Conservation (phyloP, 176 grass and related monocot species). For the Coix lacrymajobi region DNA sequence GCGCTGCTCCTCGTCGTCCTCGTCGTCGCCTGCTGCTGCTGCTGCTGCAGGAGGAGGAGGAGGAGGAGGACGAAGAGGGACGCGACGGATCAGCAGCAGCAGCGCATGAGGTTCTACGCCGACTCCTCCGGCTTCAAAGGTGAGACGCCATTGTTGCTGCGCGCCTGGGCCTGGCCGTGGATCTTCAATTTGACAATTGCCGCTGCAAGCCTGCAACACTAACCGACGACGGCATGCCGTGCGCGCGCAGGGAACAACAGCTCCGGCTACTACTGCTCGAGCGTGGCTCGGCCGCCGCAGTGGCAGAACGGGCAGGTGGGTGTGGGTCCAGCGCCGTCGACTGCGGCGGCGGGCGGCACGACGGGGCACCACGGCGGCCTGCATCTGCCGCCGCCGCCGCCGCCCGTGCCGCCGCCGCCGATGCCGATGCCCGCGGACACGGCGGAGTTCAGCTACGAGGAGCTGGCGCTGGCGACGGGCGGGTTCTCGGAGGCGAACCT, state of each 20-base stretch:
- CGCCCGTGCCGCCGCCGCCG: background rate
- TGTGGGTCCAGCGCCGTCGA: background rate
- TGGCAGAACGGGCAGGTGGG: background rate
- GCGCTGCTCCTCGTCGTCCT: slow-evolving; percentile 21
- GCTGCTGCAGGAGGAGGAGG: background rate
- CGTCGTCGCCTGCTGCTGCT: slow-evolving; percentile 13
- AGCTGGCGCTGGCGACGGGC: slow-evolving; percentile 39
- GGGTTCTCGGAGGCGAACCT: slow-evolving; percentile 44
- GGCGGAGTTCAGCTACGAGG: slow-evolving; percentile 43
- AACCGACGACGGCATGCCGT: background rate
- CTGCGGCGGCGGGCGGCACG: background rate
- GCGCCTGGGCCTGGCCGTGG: background rate
- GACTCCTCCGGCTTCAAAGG: slow-evolving; percentile 44
- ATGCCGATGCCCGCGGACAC: slow-evolving; percentile 31
- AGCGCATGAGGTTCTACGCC: slow-evolving; percentile 32
- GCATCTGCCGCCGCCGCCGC: too few species aligned
- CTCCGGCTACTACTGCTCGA: slow-evolving; percentile 9
- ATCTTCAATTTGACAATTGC: background rate
- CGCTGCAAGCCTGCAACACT: background rate
- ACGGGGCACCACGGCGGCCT: background rate
- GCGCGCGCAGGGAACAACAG: slow-evolving; percentile 11
- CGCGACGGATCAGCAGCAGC: background rate
- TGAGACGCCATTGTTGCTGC: background rate
- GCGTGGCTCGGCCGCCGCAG: background rate
- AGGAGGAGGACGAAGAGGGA: background rate